Evolutionary conservation across 2,329 filamentous ascomycete genomes (phyloP).

Genomic region (Keithomyces neogunnii): DNA sequence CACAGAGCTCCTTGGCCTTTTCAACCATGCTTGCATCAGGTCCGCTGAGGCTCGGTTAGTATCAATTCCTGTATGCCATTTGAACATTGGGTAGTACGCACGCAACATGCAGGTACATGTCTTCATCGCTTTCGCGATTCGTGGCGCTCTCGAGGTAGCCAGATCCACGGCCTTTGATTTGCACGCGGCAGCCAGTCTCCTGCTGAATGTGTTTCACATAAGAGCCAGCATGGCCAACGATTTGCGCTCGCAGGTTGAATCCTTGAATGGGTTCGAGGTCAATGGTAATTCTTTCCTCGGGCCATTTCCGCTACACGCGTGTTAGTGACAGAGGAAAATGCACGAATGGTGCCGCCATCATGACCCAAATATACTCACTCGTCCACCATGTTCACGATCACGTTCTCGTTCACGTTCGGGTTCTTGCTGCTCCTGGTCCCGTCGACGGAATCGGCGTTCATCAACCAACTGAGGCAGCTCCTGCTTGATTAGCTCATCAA

Average conservation of each 20-base stretch:
- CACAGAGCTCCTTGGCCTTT: constrained; percentile 78
- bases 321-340: constrained; percentile 2
- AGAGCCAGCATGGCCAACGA: constrained; percentile 86
- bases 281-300: constrained; percentile 89
- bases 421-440: constrained; percentile 61
- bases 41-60: constrained; percentile 47
- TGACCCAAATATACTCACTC: constrained; percentile 45
- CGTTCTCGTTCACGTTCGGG: constrained; percentile 62
- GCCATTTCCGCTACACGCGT: constrained; percentile 79
- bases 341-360: background rate
- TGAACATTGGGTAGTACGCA: constrained; percentile 37
- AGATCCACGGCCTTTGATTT: constrained; percentile 94
- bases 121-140: constrained; percentile 85
- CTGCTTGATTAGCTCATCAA: constrained; percentile 92
- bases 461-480: constrained; percentile 93
- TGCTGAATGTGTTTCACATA: constrained; percentile 98
- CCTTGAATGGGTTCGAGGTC: constrained; percentile 83
- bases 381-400: constrained; percentile 72
- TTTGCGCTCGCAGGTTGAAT: constrained; percentile 92
- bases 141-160: constrained; percentile 87
- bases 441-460: constrained; percentile 80
- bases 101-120: constrained; percentile 96
- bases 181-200: constrained; percentile 89
- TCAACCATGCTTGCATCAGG: constrained; percentile 82
- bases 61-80: background rate